A percentile compares a stretch with the other conserved stretches of the same genome.
Conservation (phyloP, 1,284 basidiomycete species). For the Blastosporella zonata region DNA sequence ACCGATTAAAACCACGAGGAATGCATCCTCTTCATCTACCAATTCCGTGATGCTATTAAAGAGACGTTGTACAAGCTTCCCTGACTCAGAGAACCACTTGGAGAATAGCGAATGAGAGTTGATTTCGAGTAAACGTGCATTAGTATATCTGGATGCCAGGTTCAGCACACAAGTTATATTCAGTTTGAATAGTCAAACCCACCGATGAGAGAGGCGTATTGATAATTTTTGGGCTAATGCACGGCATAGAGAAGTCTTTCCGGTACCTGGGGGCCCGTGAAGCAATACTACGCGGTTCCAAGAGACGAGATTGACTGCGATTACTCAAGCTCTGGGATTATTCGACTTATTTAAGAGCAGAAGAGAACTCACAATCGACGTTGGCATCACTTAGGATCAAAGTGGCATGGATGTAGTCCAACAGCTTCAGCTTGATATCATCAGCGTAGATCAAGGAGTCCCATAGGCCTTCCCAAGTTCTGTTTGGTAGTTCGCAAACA, state of each 20-base stretch:
- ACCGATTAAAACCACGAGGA: conserved; percentile 96
- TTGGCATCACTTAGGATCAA: conserved; percentile 85
- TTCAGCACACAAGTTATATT: background rate
- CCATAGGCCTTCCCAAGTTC: conserved; percentile 87
- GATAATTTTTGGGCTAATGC: conserved; percentile 95
- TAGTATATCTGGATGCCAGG: conserved; percentile 61
- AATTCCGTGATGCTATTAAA: conserved; percentile 89
- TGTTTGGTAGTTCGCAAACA: conserved; percentile 82
- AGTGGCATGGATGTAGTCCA: conserved; percentile 95
- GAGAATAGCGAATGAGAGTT: conserved; percentile 97
- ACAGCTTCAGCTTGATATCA: conserved; percentile 83
- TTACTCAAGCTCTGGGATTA: background rate
- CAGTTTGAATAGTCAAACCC: conserved; percentile 18
- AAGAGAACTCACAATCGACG: conserved; percentile 70
- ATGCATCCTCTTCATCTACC: conserved; percentile 85
- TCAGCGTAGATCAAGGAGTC: conserved; percentile 87
- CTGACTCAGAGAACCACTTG: conserved; percentile 98
- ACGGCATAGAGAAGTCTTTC: conserved; percentile 94
- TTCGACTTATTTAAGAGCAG: background rate
- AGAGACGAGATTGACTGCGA: conserved; percentile 81
- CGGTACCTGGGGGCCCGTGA: conserved; percentile 97
- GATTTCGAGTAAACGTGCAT: conserved; percentile 91
- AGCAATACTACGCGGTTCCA: conserved; percentile 95
- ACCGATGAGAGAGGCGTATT: conserved; percentile 85
- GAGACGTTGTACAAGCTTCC: conserved; percentile 94